Base-by-base conservation (phyloP, 768 basidiomycete genomes). In the Lentinula raphanica region DNA sequence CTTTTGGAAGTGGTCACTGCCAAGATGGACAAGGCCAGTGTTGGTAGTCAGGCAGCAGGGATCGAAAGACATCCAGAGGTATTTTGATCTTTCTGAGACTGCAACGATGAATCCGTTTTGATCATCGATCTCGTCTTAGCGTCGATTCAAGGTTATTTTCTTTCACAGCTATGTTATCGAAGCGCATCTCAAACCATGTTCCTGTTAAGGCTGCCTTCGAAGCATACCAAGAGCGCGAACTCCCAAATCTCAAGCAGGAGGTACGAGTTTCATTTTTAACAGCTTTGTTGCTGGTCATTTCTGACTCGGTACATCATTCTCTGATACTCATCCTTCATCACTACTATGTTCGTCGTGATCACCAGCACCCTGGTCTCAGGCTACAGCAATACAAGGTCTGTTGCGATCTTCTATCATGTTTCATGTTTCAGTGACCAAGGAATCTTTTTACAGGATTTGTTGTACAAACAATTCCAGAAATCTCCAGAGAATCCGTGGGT, bases 401-500 rank as follows among this genome's bases (percentile, higher is more conserved):
- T 63, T 44, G n/a, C 49, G 44, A 8, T n/a, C 44, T 5, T 28
- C 42, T 21, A 12, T 58, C n/a, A n/a, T 8, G 7, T 23, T 15
- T 5, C 46, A 28, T 15, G 50, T 44, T 49, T 39, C 13, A 28
- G 49, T 49, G 54, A 23, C 9, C 12, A 29, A 46, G 27, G 29
- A 9, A 5, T 35, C 23, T 8, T 21, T 55, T 7, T 55, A 62
- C 67, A 93, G 84, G 94, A 98, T 59, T 73, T 94, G 49, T 74
- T 97, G 49, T 88, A 83, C 82, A 97, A 96, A 73, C 86, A 92
- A 70, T 98, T 98, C 85, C 92, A 97, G 71, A 98, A 97, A 71
- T 87, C 91, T 1, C 92, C 94, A 0, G 94, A 97, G 61, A 97
- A 97, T 71, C 91, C 94, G 94, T 95, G 73, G 67, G 88, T 44